phyloP scores from a whole-genome alignment of 768 basidiomycete genomes.

The Lanmaoa pseudosensibilis region DNA sequence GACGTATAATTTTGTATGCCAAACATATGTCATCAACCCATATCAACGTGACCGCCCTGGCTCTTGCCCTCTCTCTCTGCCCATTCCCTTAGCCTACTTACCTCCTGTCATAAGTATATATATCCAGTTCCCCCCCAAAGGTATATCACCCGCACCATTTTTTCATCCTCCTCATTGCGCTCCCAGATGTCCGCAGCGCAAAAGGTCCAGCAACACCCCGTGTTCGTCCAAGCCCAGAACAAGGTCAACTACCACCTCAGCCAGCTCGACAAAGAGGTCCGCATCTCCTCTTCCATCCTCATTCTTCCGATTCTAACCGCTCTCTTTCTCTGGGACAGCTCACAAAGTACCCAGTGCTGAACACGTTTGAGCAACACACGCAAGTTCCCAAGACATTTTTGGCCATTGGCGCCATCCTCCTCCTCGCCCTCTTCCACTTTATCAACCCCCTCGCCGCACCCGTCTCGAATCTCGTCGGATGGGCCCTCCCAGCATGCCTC shows the following conservation, averaged over 20 bases:
- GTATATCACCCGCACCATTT: slow-evolving; percentile 2
- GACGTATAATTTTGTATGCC: slow-evolving; percentile 44
- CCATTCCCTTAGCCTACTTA: slow-evolving; percentile 8
- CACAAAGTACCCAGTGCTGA: slow-evolving; percentile 83
- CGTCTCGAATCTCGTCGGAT: slow-evolving; percentile 93
- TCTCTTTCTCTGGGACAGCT: slow-evolving; percentile 46
- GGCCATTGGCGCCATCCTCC: slow-evolving; percentile 66
- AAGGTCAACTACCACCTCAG: slow-evolving; percentile 78
- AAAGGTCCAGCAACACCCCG: slow-evolving; percentile 86
- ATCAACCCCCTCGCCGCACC: slow-evolving; percentile 91
- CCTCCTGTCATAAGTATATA: slow-evolving; percentile 7
- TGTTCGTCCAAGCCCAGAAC: slow-evolving; percentile 79
- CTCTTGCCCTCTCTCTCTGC: slow-evolving; percentile 26
- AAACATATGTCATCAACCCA: slow-evolving; percentile 65
- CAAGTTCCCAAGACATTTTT: slow-evolving; percentile 92
- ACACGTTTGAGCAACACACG: slow-evolving; percentile 83
- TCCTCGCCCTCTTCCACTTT: slow-evolving; percentile 74
- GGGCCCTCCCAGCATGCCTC: slow-evolving; percentile 91
- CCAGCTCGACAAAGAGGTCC: slow-evolving; percentile 97
- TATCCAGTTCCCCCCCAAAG: slow-evolving; percentile 1
- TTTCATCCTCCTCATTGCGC: background rate
- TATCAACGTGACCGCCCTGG: slow-evolving; percentile 36
- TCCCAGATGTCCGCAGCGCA: slow-evolving; percentile 73
- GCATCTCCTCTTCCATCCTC: slow-evolving; percentile 20
- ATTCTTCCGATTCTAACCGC: background rate